Base-by-base conservation (phyloP, 805 yeast species). In the Candida ipomoeae region DNA sequence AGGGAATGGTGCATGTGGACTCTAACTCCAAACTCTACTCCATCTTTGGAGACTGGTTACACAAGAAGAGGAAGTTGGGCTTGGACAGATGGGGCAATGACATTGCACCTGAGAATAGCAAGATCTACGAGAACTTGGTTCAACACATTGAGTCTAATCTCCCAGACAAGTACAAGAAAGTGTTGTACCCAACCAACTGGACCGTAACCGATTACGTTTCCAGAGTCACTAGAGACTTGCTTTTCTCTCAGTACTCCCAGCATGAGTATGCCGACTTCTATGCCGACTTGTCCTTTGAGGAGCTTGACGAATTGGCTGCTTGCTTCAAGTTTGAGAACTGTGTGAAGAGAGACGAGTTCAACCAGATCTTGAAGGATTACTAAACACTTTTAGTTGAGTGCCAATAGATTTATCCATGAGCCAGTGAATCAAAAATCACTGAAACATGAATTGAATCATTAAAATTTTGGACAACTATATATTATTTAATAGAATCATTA, bases 41-140 rank as follows among this genome's bases (percentile, higher is more conserved):
- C 52, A 59, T 76, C 6, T 69, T 78, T 37, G 76, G 77, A 10
- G 64, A 68, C 6, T 77, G 69, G 65, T 60, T 77, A 45, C 55
- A 59, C 46, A 74, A 74, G 64, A 78, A 78, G 63, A 68, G 70
- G 54, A 55, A 61, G 23, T 60, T 78, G 29, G 81, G 80, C 21
- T 64, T 78, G 52, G 82, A 78, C 58, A 62, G 65, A 57, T 78
- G 82, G 82, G 82, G 81, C 26, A 67, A 67, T 47, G 78, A 77
- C 51, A 70, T 75, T 48, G 74, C 63, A 44, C 74, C 78, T 6
- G 61, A 71, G 50, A 56, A 65, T 47, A 73, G 66, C 29, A 55
- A 63, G 49, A 56, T 75, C 35, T 75, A 75, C 59, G 62, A 63
- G 23, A 62, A 59, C 23, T 61, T 78, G 54, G 62, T 61, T 37